Evolutionary conservation across 305 asterid species (phyloP).

Genomic region (Fraxinus albicans): DNA sequence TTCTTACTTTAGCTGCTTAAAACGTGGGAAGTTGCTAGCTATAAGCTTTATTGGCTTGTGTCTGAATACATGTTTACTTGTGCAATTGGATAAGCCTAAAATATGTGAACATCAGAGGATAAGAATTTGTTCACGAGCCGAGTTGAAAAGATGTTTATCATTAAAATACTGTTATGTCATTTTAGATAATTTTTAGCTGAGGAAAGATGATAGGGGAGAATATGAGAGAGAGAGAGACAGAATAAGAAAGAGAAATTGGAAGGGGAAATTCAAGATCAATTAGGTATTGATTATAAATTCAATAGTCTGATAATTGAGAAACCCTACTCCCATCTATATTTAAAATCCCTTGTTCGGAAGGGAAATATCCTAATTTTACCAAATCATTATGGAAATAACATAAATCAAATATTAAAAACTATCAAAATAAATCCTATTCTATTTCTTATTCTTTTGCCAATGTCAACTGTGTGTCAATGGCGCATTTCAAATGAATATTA

Average conservation of each 20-base stretch:
- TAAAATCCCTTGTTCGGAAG: neutral
- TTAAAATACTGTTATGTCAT: neutral
- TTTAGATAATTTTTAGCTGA: neutral
- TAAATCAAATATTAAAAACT: neutral
- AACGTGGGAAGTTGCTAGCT: neutral
- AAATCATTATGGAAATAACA: neutral
- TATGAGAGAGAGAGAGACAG: neutral
- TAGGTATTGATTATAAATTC: neutral
- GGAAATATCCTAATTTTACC: neutral
- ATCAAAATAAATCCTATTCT: neutral
- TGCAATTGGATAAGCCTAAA: neutral
- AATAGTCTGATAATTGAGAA: neutral
- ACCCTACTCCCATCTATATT: neutral
- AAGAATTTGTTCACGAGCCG: neutral
- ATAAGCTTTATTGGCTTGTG: neutral
- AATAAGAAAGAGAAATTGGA: neutral
- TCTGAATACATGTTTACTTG: neutral
- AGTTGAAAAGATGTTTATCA: neutral
- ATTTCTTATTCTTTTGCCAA: neutral
- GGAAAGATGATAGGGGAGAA: neutral
- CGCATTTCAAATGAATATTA: neutral
- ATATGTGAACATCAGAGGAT: neutral
- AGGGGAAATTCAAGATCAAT: neutral
- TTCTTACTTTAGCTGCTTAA: neutral
- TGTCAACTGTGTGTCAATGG: neutral